Evolutionary conservation across 139 green algal species (phyloP), one percentile per base, ranked within the genome.

Genomic region (Haematococcus lacustris): DNA sequence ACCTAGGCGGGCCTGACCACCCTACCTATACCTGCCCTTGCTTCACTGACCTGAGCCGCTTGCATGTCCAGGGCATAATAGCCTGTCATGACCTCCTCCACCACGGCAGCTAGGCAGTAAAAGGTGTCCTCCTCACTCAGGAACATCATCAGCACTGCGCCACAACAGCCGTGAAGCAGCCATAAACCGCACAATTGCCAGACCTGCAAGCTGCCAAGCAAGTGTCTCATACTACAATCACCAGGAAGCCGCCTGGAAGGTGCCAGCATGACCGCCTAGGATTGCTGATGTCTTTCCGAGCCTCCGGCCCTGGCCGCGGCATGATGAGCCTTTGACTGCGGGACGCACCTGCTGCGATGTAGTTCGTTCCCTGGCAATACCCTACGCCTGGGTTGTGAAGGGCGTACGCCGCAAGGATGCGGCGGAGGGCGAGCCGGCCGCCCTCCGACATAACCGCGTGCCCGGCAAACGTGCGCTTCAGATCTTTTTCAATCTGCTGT

Each of bases 321-420:
- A n/a, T n/a, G n/a, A n/a, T n/a, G n/a, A n/a, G n/a, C n/a, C n/a
- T n/a, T n/a, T n/a, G n/a, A n/a, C n/a, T n/a, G n/a, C n/a, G n/a
- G 47, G 4, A 7, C 53, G 53, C 53, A 64, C 53, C 53, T 64
- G 67, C 67, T 47, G 83, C 93, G 35, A 97, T 66, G 69, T 96
- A 96, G 78, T 97, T 97, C 77, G 97, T 89, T 40, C 91, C 91
- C 81, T 96, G 91, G 76, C 89, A 95, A 79, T 97, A 97, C 21
- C 91, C 91, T 25, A 95, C 85, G 23, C 65, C 28, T 0, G 85
- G 73, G 74, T 93, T 94, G 73, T 89, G 81, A 23, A 83, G 73
- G 9, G 88, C 72, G 76, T 91, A 97, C 26, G 90, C 88, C 1
- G 76, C 78, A 70, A 97, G 76, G 38, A 97, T 83, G 13, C 83